Base-by-base conservation (phyloP, 1,284 basidiomycete species). In the Neonothopanus nambi region DNA sequence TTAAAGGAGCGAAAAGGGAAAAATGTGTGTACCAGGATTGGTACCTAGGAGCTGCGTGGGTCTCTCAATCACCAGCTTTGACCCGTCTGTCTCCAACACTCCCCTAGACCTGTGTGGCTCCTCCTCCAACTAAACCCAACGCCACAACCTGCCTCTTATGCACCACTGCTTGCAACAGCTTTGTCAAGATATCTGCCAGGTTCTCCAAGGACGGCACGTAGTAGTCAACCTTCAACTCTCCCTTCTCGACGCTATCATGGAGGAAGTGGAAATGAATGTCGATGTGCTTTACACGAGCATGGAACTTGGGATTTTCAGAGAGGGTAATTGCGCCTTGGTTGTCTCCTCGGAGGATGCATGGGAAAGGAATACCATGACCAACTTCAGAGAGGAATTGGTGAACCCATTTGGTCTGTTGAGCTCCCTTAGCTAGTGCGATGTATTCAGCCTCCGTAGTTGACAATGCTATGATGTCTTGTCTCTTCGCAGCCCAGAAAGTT, bases 371-470 rank as follows among this genome's bases (percentile, higher is more conserved):
- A 3, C 52, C 26, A 38, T 68, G 43, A 0, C 52, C 58, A 5
- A 70, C 49, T 43, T 74, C 67, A 1, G 38, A 30, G 6, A 71
- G 51, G 44, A 70, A 63, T 11, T 57, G 49, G 12, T 55, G 41
- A 38, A 75, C 62, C 73, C 73, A 76, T 2, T 65, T 28, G 0
- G 61, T 59, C 43, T 75, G 66, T 28, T 67, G 60, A 0, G 62
- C 51, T 1, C 64, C 65, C 9, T 62, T 45, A 0, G 59, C 61
- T 0, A 66, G 36, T 0, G 68, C 67, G 49, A 76, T 67, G 56
- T 74, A 76, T n/a, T n/a, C n/a, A n/a, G n/a, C n/a, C n/a, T n/a
- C n/a, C n/a, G n/a, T n/a, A n/a, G n/a, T n/a, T n/a, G n/a, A n/a
- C n/a, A n/a, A n/a, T n/a, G n/a, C n/a, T n/a, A n/a, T n/a, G n/a